Evolutionary conservation across 129 eudicot genomes (phyloP), one percentile per base, ranked within the genome.

Genomic region (Deinandra increscens): DNA sequence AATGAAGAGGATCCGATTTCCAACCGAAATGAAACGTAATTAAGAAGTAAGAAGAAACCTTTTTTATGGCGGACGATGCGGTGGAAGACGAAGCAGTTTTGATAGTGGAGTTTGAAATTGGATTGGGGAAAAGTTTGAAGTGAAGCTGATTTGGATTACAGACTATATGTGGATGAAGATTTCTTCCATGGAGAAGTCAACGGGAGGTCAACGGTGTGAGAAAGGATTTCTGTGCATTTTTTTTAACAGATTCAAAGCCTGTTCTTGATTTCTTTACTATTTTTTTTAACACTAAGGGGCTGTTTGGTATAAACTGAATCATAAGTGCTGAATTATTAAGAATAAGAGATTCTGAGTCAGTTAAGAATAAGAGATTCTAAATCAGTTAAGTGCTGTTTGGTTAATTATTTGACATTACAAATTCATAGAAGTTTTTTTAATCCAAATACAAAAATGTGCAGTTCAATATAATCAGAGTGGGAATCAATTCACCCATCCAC

Each of bases 151-250:
- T 64, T 61, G 65, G 54, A 64, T n/a, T 50, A 39, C 64, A 64
- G 56, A 4, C 70, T 64, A 73, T 65, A 39, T 74, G 78, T 64
- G 72, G 78, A 53, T 53, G 72, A 15, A 74, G 34, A 61, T 34
- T 69, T 34, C 56, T 70, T 70, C 66, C 43, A 43, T 74, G 18
- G 34, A 42, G 45, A 34, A 37, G 71, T 65, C 73, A 54, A 65
- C 66, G 72, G 4, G 5, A 23, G 5, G 71, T 73, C 71, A 75
- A 66, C 6, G 72, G 73, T 33, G 13, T 56, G 4, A 29, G 12
- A 60, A 44, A 18, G 5, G 33, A 22, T 7, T 12, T 42, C 4
- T 22, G 13, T 33, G 44, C 38, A 50, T n/a, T 48, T 73, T 60
- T 62, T n/a, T 59, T 53, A 38, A 46, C 45, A n/a, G 41, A 44